Evolutionary conservation across 208 protist species (phyloP).

Genomic region (Tritrichomonas foetus): DNA sequence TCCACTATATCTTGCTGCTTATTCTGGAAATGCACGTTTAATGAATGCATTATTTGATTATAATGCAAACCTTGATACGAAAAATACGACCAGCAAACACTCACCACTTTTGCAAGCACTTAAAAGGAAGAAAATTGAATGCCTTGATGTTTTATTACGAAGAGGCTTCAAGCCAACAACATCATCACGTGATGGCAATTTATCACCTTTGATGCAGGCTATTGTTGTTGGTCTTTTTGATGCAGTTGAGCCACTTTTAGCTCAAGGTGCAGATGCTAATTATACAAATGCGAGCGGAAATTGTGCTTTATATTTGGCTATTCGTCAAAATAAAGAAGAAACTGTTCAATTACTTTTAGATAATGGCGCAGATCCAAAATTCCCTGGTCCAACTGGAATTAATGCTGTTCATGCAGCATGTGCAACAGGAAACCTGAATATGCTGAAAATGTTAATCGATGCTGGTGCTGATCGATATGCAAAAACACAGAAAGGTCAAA

Average conservation of each 20-base stretch:
- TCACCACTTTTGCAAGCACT: neutral
- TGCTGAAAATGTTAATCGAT: neutral
- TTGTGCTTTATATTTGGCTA: neutral
- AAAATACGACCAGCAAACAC: neutral
- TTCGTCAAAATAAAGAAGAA: neutral
- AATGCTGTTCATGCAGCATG: neutral
- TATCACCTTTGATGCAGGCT: conserved; percentile 16
- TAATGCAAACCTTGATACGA: neutral
- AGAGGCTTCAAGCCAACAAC: neutral
- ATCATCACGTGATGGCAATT: neutral
- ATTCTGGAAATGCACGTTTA: neutral
- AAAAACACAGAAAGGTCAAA: neutral
- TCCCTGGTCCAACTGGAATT: neutral
- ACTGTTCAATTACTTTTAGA: neutral
- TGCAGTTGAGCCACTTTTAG: neutral
- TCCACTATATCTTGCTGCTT: neutral
- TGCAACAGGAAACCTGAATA: neutral
- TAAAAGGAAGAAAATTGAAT: neutral
- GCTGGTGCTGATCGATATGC: neutral
- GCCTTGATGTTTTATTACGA: neutral
- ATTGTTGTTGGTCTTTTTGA: neutral
- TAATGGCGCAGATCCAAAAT: neutral
- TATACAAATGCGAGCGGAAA: neutral
- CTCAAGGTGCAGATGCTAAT: neutral
- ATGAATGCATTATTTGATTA: neutral